Conservation (phyloP, 192 early-diverging fungal genomes). For the Neocallimastix lanati region DNA sequence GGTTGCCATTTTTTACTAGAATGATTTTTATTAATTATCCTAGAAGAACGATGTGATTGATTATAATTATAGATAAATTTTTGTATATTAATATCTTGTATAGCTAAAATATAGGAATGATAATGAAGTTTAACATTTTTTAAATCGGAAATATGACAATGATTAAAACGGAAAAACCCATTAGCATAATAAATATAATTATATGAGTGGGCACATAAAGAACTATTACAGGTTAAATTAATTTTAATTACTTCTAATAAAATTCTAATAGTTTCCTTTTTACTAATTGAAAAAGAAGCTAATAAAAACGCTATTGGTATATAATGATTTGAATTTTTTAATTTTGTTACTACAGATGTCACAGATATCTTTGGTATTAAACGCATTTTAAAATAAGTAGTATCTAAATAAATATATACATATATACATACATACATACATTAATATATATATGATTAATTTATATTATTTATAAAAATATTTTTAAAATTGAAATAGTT, state of each 20-base stretch:
- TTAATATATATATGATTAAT: no score
- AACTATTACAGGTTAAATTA: neutral
- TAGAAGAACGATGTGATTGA: neutral
- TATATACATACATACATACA: no score
- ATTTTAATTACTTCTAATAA: neutral
- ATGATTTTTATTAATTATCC: neutral
- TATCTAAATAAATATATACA: neutral
- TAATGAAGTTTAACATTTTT: neutral
- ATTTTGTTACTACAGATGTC: neutral
- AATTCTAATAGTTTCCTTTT: neutral
- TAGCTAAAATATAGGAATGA: neutral
- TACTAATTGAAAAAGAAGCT: neutral
- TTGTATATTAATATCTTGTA: neutral
- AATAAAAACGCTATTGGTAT: neutral
- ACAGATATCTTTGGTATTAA: neutral
- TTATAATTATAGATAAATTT: neutral
- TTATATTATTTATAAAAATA: no score
- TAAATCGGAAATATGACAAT: neutral
- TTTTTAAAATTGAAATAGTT: no score
- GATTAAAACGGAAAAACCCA: neutral
- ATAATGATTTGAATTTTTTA: neutral
- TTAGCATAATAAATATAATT: neutral
- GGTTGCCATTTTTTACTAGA: neutral
- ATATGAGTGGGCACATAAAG: neutral
- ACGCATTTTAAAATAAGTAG: neutral